These are phyloP conservation scores for Trypanosoma lewisi DNA, from an alignment of 208 protist species.

Conservation along the genomic window DNA sequence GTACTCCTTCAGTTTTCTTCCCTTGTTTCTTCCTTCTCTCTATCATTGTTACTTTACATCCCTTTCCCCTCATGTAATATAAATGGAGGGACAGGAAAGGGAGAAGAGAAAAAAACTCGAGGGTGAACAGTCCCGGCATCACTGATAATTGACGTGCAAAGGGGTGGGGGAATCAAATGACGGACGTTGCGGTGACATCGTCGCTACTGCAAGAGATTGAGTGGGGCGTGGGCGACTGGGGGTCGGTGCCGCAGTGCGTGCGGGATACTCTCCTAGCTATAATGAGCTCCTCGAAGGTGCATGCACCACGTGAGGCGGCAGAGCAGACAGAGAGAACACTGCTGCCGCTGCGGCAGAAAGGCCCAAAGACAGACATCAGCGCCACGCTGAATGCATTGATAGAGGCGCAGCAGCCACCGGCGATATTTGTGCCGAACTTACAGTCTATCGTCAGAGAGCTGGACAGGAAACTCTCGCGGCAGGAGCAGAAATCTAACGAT, in stretches of 20 bases:
- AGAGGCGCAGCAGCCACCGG: slow-evolving; percentile 21
- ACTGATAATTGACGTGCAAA: background rate
- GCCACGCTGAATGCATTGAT: slow-evolving; percentile 21
- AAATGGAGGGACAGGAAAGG: background rate
- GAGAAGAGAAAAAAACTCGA: background rate
- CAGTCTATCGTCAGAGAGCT: slow-evolving; percentile 3
- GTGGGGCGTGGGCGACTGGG: slow-evolving; percentile 17
- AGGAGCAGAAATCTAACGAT: background rate
- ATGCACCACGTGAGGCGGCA: background rate
- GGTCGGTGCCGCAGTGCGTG: slow-evolving; percentile 17
- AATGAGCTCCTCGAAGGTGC: background rate
- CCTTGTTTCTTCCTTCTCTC: background rate
- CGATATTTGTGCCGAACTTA: slow-evolving; percentile 4
- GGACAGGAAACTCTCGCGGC: slow-evolving; percentile 3
- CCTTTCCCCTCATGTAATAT: background rate
- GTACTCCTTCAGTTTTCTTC: too few relatives aligned
- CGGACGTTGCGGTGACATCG: background rate
- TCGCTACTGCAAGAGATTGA: slow-evolving; percentile 12
- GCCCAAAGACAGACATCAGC: slow-evolving; percentile 21
- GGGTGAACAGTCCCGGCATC: background rate
- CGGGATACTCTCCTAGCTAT: slow-evolving; percentile 15
- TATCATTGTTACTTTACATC: background rate
- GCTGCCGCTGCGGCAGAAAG: slow-evolving; percentile 31
- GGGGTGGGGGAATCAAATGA: background rate
- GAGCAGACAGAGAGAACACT: slow-evolving; percentile 9